Evolutionary conservation across 75 land plant species (phyloP).

Genomic region (Ceratopteris richardii): DNA sequence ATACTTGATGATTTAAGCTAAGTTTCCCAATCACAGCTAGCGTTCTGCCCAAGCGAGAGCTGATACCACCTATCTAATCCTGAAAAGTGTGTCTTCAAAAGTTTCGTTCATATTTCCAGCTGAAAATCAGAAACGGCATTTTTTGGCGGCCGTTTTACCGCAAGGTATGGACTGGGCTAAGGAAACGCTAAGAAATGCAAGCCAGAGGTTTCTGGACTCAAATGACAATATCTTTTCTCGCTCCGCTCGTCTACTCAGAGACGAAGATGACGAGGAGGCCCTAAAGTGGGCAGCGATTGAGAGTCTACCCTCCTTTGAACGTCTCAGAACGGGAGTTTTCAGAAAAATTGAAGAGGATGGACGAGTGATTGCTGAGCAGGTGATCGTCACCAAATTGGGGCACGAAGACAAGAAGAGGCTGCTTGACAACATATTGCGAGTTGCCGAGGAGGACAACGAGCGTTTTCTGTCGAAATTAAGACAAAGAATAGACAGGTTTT

Average conservation of each 20-base stretch:
- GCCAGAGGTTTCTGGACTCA: no score
- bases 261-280: conserved; percentile 31
- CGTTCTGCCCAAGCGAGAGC: no score
- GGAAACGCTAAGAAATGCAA: no score
- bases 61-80: no score
- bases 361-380: background rate
- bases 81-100: no score
- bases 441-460: conserved; percentile 31
- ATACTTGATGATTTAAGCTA: no score
- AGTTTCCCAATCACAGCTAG: no score
- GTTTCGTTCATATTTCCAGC: no score
- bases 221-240: background rate
- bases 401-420: conserved; percentile 18
- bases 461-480: conserved; percentile 24
- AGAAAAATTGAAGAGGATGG: conserved; percentile 7
- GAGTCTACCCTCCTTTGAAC: conserved; percentile 22
- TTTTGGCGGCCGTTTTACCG: no score
- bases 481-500: conserved; percentile 31
- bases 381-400: conserved; percentile 25
- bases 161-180: no score
- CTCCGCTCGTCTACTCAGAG: background rate
- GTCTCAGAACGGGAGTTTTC: conserved; percentile 17
- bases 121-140: no score
- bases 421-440: conserved; percentile 23
- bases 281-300: conserved; percentile 35